These are phyloP conservation scores for Monascus purpureus DNA, from an alignment of 495 filamentous ascomycete genomes.

Conservation along the genomic window DNA sequence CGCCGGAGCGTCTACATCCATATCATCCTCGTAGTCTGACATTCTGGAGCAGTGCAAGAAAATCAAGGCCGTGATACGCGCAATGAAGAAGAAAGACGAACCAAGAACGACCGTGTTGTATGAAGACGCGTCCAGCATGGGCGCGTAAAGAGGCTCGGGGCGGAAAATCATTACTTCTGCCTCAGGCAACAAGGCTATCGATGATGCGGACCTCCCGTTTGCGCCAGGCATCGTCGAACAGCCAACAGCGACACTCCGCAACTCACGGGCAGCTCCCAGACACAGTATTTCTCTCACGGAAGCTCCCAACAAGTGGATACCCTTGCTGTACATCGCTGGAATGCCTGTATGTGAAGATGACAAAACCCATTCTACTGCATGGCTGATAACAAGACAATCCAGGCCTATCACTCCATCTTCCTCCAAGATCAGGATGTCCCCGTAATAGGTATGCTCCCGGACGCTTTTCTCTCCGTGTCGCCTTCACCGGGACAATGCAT, in stretches of 20 bases:
- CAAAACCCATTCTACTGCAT: too few species aligned
- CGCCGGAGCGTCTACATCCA: constrained; percentile 63
- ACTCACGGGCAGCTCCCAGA: too few species aligned
- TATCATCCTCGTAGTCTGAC: constrained; percentile 87
- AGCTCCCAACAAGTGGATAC: too few species aligned
- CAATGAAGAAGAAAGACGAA: too few species aligned
- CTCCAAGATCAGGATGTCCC: constrained; percentile 62
- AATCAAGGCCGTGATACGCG: too few species aligned
- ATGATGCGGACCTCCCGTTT: constrained; percentile 17
- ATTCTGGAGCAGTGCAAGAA: too few species aligned
- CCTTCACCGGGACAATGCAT: constrained; percentile 6
- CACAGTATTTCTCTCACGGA: too few species aligned
- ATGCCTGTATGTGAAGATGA: constrained; percentile 35
- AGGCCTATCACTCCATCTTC: constrained; percentile 94
- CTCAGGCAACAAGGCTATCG: constrained; percentile 8
- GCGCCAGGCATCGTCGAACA: too few species aligned
- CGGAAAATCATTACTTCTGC: constrained; percentile 22
- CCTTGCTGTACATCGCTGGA: too few species aligned
- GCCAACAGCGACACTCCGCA: too few species aligned
- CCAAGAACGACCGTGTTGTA: too few species aligned
- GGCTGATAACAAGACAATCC: too few species aligned
- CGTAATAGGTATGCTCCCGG: constrained; percentile 40
- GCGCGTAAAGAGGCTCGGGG: constrained; percentile 34
- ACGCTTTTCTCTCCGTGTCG: constrained; percentile 3
- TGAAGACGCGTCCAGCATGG: constrained; percentile 23